Evolutionary conservation across 1,139 yeast species (phyloP).

Genomic region (Wickerhamiella pararugosa): DNA sequence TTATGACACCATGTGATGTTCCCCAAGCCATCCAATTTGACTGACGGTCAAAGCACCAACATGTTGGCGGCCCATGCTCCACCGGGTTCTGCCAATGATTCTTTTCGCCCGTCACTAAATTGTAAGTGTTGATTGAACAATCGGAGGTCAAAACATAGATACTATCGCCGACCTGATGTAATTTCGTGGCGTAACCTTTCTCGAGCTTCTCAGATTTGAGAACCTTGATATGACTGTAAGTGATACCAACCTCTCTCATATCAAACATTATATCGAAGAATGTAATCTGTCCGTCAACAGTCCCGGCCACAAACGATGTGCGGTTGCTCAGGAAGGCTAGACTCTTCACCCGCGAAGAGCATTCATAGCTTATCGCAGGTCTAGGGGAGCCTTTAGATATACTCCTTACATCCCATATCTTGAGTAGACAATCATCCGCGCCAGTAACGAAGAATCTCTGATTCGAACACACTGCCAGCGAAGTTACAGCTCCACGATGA

Average conservation of each 20-base stretch:
- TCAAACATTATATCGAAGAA: constrained; percentile 35
- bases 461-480: constrained; percentile 43
- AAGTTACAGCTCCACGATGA: constrained; percentile 37
- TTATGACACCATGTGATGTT: constrained; percentile 55
- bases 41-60: constrained; percentile 42
- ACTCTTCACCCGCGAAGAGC: constrained; percentile 20
- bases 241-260: constrained; percentile 26
- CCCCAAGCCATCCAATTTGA: constrained; percentile 58
- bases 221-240: constrained; percentile 32
- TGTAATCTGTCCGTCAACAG: constrained; percentile 47
- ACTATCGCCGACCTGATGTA: constrained; percentile 14
- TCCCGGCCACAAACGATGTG: constrained; percentile 52
- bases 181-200: constrained; percentile 6
- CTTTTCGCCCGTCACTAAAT: constrained; percentile 38
- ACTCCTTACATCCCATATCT: constrained; percentile 62
- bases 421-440: constrained; percentile 54
- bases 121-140: constrained; percentile 40
- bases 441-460: constrained; percentile 62
- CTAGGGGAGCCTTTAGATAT: constrained; percentile 50
- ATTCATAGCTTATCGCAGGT: constrained; percentile 30
- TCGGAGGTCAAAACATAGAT: constrained; percentile 37
- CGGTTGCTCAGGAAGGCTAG: constrained; percentile 40
- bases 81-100: constrained; percentile 39
- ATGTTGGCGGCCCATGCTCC: constrained; percentile 48
- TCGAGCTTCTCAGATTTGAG: constrained; percentile 18